Evolutionary conservation across 192 early-diverging fungal species (phyloP).

Genomic region (Coemansia pectinata): DNA sequence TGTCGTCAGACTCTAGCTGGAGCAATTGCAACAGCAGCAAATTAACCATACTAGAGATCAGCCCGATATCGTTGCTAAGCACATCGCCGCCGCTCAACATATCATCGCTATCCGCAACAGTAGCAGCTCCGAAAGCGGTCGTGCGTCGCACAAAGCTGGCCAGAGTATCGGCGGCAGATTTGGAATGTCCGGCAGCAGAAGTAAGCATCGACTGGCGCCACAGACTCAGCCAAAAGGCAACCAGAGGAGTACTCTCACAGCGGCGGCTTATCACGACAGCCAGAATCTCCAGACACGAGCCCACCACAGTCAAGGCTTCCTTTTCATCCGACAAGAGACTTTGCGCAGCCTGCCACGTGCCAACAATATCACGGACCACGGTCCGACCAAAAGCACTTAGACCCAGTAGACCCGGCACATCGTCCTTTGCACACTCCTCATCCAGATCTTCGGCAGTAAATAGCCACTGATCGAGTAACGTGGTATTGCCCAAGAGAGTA

Average conservation of each 20-base stretch:
- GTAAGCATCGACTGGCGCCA: slow-evolving; percentile 23
- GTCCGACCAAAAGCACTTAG: slow-evolving; percentile 6
- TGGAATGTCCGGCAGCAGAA: not conserved
- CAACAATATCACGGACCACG: slow-evolving; percentile 19
- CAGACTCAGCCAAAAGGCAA: slow-evolving; percentile 30
- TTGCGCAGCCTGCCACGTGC: not conserved
- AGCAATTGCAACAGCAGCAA: slow-evolving; percentile 13
- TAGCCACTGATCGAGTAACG: slow-evolving; percentile 14
- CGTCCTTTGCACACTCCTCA: not conserved
- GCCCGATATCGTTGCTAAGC: not conserved
- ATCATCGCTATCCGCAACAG: not conserved
- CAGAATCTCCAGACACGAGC: not conserved
- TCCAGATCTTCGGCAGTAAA: not conserved
- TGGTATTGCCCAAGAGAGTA: not conserved
- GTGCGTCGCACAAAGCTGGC: not conserved
- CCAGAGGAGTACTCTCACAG: not conserved
- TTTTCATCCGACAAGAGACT: not conserved
- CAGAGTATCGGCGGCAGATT: not conserved
- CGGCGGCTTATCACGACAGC: not conserved
- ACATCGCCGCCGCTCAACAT: not conserved
- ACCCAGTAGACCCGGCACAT: not conserved
- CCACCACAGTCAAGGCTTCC: not conserved
- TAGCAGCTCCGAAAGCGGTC: not conserved
- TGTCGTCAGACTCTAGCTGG: not conserved
- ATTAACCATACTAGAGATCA: slow-evolving; percentile 7